Base-by-base conservation (phyloP, 2,329 filamentous ascomycete genomes). In the Colletotrichum caudatum region DNA sequence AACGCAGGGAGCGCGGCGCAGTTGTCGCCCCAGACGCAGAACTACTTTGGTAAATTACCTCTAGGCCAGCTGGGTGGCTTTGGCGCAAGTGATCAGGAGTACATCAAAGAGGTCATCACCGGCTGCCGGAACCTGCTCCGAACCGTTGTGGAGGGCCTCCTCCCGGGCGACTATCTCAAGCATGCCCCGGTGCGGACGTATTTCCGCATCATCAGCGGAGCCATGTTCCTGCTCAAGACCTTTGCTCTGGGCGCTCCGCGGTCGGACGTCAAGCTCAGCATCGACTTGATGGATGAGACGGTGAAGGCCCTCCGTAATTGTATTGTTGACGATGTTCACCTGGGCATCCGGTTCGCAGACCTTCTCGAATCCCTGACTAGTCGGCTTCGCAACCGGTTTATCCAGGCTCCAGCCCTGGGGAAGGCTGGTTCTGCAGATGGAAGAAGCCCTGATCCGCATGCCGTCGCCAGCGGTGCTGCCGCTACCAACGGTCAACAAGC, bases 141-240 rank as follows among this genome's bases (percentile, higher is more conserved):
- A 61, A 92, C 92, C 0, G 93, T 96, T 0, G 92, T 95, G 9
- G 90, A 95, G 29, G 92, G 92, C 2, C 85, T 96, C 23, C 85
- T 93, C 5, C 92, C 93, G 0, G 88, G 88, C 8, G 92, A 91
- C 50, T 94, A 93, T 76, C 89, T 96, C 56, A 93, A 94, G 78
- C 93, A 95, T 77, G 93, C 93, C 0, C 93, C 93, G 0, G 93
- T 96, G 5, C 87, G 93, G 58, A 95, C 93, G 0, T 95, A 95
- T 79, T 95, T 96, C 82, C 90, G 93, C 68, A 95, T 96, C 78
- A 94, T 95, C 74, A 93, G 91, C 69, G 93, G 93, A 5, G 92
- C 93, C 73, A 95, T 95, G 89, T 95, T 96, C 77, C 81, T 96
- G 23, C 87, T 96, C 61, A 96, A 93, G 82, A 95, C 93, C 0